Evolutionary conservation across 129 eudicot species (phyloP).

Genomic region (Kitagawia praeruptora): DNA sequence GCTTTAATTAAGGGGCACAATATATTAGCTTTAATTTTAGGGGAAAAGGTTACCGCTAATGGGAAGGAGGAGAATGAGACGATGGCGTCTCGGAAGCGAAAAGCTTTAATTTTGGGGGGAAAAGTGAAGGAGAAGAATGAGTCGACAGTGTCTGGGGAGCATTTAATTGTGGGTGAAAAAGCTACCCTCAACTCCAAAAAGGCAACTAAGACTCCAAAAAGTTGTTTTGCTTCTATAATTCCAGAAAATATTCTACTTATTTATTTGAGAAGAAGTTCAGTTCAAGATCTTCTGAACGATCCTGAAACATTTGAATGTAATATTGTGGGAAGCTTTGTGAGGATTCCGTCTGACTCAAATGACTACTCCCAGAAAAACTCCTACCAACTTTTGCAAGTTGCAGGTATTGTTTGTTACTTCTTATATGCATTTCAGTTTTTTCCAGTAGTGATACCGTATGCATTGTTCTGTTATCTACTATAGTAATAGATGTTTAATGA

Average conservation of each 20-base stretch:
- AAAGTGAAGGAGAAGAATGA: slow-evolving; percentile 8
- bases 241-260: slow-evolving; percentile 68
- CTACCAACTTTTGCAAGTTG: slow-evolving; percentile 67
- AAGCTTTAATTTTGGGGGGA: not conserved
- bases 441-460: not conserved
- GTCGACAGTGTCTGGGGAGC: not conserved
- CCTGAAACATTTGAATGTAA: slow-evolving; percentile 56
- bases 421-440: slow-evolving; percentile 15
- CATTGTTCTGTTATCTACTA: not conserved
- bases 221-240: slow-evolving; percentile 57
- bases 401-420: slow-evolving; percentile 35
- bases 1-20: too few species aligned
- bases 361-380: slow-evolving; percentile 53
- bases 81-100: slow-evolving; percentile 10
- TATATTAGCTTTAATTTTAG: too few species aligned
- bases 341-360: slow-evolving; percentile 64
- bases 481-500: not conserved
- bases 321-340: slow-evolving; percentile 73
- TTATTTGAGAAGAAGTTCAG: slow-evolving; percentile 60
- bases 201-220: slow-evolving; percentile 25
- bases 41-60: too few species aligned
- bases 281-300: slow-evolving; percentile 56
- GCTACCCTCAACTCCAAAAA: slow-evolving; percentile 10
- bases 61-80: slow-evolving; percentile 13
- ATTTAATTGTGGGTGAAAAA: slow-evolving; percentile 1